Conservation (phyloP, 208 protist species). For the Leptomonas seymouri region DNA sequence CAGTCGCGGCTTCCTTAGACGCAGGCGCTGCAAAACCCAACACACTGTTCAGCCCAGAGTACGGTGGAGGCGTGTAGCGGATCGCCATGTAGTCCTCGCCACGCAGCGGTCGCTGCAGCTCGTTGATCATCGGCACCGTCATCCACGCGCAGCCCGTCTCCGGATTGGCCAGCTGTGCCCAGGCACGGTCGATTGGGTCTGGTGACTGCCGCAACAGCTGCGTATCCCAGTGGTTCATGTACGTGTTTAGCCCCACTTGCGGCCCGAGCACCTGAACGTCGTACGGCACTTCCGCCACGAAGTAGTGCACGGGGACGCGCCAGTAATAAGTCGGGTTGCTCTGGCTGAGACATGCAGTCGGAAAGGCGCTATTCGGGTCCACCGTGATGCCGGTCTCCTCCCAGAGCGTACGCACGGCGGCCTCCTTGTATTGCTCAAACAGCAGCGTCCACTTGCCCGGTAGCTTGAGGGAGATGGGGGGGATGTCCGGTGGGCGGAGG, state of each 20-base stretch:
- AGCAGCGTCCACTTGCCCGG: slow-evolving; percentile 92
- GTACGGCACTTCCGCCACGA: slow-evolving; percentile 85
- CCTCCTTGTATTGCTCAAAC: slow-evolving; percentile 91
- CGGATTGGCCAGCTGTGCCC: slow-evolving; percentile 80
- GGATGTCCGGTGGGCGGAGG: slow-evolving; percentile 86
- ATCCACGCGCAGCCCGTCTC: slow-evolving; percentile 90
- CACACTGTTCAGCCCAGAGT: slow-evolving; percentile 62
- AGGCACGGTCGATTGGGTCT: slow-evolving; percentile 89
- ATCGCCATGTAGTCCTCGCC: slow-evolving; percentile 85
- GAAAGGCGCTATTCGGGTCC: slow-evolving; percentile 60
- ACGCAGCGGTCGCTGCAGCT: slow-evolving; percentile 83
- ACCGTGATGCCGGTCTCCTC: slow-evolving; percentile 92
- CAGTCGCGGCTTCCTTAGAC: not conserved
- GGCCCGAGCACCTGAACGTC: slow-evolving; percentile 81
- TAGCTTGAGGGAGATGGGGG: slow-evolving; percentile 88
- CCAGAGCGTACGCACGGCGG: slow-evolving; percentile 85
- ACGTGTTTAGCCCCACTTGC: slow-evolving; percentile 69
- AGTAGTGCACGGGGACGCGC: slow-evolving; percentile 90
- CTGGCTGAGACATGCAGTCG: slow-evolving; percentile 66
- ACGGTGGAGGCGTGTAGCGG: slow-evolving; percentile 88
- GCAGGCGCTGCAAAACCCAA: slow-evolving; percentile 45
- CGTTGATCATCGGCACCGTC: slow-evolving; percentile 71
- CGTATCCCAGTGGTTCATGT: slow-evolving; percentile 86
- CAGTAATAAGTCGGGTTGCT: slow-evolving; percentile 78
- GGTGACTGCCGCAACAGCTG: slow-evolving; percentile 83